Conservation (phyloP, 176 grass and related monocot genomes). For the Hordeum vulgare region MorexV3_pseudomolecules_assembly NC_058523.1:553184315-553184814, state of each 20-base stretch:
- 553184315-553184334: neutral
- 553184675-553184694: neutral
- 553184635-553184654: neutral
- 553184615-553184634: neutral
- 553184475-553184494: neutral
- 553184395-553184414: neutral
- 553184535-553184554: neutral
- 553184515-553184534: neutral
- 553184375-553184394: neutral
- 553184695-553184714: slow-evolving; percentile 6
- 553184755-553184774: slow-evolving; percentile 8
- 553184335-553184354: neutral
- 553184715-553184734: neutral
- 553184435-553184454: neutral
- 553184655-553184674: neutral
- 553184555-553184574: neutral
- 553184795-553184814: slow-evolving; percentile 99
- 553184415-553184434: neutral
- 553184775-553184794: slow-evolving; percentile 21
- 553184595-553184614: neutral
- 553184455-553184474: neutral
- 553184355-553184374: neutral
- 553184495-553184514: neutral
- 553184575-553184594: neutral
- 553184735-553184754: neutral